A percentile compares a stretch with the other conserved stretches of the same genome.
Evolutionary conservation across 805 yeast species (phyloP).

Genomic region (Ogataea corticis): DNA sequence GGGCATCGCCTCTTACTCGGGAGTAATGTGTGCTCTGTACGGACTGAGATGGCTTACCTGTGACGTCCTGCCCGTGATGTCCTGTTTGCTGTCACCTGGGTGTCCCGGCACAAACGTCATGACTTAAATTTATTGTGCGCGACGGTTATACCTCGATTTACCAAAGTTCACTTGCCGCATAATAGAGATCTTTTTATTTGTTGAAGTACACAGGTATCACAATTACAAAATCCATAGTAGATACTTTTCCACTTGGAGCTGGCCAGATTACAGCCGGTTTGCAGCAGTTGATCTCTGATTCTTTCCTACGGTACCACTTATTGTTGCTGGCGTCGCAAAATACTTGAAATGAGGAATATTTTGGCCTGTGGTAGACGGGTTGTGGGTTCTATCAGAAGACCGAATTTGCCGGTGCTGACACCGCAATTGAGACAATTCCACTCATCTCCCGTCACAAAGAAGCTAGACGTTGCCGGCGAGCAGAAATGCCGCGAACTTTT

Average conservation of each 20-base stretch:
- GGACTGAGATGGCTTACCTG: too few relatives aligned
- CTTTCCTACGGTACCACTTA: too few relatives aligned
- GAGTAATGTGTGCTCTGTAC: too few relatives aligned
- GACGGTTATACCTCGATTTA: background rate
- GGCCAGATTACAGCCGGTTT: too few relatives aligned
- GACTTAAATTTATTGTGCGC: background rate
- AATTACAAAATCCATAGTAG: background rate
- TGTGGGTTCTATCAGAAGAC: background rate
- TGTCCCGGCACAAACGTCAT: background rate
- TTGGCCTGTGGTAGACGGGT: background rate
- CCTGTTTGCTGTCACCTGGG: too few relatives aligned
- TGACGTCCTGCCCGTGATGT: too few relatives aligned
- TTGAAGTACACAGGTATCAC: background rate
- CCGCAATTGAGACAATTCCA: constrained; percentile 12
- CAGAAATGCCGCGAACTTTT: constrained; percentile 62
- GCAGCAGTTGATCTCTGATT: too few relatives aligned
- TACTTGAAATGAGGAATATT: too few relatives aligned
- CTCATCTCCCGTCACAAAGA: constrained; percentile 17
- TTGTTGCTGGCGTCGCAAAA: too few relatives aligned
- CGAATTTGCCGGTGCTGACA: too few relatives aligned
- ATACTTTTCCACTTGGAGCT: background rate
- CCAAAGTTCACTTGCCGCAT: background rate
- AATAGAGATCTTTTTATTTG: constrained; percentile 2
- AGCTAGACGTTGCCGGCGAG: constrained; percentile 50
- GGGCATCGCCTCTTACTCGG: too few relatives aligned